A percentile compares a stretch with the other conserved stretches of the same genome.
phyloP scores from a whole-genome alignment of 176 grass and related monocot genomes.

The Carex pumila region DNA sequence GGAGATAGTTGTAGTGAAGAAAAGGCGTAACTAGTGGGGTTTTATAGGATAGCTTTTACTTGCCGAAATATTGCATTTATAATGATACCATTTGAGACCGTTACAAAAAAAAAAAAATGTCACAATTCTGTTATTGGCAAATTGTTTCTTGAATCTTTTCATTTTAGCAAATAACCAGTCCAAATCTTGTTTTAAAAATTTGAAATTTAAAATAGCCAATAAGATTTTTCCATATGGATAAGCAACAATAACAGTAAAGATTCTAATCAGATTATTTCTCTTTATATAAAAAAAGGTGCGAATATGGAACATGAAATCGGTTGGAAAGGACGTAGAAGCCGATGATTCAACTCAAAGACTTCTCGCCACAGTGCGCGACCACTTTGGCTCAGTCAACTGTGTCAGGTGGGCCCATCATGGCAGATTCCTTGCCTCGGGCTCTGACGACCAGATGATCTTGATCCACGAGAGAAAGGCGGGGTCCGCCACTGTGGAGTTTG shows the following conservation, averaged over 20 bases:
- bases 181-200: not conserved
- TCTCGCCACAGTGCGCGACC: conserved; percentile 76
- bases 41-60: not conserved
- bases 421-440: conserved; percentile 83
- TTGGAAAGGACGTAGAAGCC: conserved; percentile 32
- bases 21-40: not conserved
- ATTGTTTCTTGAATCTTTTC: not conserved
- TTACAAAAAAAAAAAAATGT: not conserved
- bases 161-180: not conserved
- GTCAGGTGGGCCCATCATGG: conserved; percentile 96
- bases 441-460: conserved; percentile 93
- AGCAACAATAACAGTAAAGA: not conserved
- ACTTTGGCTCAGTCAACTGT: conserved; percentile 97
- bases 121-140: too few species aligned
- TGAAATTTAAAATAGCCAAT: not conserved
- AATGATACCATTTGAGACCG: not conserved
- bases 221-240: too few species aligned
- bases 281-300: conserved; percentile 42
- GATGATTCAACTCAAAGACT: conserved; percentile 53
- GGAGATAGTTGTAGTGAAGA: too few species aligned
- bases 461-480: conserved; percentile 95
- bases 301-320: conserved; percentile 98
- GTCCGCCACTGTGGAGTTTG: conserved; percentile 87
- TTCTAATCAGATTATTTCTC: conserved; percentile 8
- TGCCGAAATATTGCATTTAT: not conserved